A percentile compares a stretch with the other conserved stretches of the same genome.
These are phyloP conservation scores for Prunus yedoensis DNA, from an alignment of 331 rosid genomes.

Conservation along the genomic window DNA sequence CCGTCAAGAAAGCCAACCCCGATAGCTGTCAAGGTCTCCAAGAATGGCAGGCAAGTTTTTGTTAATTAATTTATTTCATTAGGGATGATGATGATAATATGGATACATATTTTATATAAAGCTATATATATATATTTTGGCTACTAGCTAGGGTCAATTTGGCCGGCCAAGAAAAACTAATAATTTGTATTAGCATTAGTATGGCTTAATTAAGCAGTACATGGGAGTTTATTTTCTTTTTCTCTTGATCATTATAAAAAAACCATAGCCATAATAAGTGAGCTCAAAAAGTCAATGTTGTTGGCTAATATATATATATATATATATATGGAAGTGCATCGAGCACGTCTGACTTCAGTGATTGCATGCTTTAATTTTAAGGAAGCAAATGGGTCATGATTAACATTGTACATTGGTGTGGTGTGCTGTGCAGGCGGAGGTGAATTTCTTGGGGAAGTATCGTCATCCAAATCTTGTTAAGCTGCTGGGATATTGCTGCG, in stretches of 20 bases:
- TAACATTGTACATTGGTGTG: neutral
- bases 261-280: neutral
- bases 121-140: neutral
- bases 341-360: neutral
- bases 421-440: slow-evolving; percentile 62
- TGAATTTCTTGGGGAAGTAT: slow-evolving; percentile 75
- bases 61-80: neutral
- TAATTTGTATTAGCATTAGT: neutral
- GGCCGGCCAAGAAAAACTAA: neutral
- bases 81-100: too few species aligned
- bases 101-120: too few species aligned
- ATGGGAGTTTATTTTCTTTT: neutral
- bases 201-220: neutral
- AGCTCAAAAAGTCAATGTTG: neutral
- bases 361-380: neutral
- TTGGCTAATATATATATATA: neutral
- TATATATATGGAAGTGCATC: too few species aligned
- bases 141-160: neutral
- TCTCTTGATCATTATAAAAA: neutral
- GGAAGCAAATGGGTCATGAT: neutral
- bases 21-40: slow-evolving; percentile 74
- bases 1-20: slow-evolving; percentile 69
- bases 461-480: slow-evolving; percentile 78
- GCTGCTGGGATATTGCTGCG: slow-evolving; percentile 79
- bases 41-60: slow-evolving; percentile 70